A percentile compares a stretch with the other conserved stretches of the same genome.
Conservation (phyloP, 805 yeast species). For the Teunomyces panamensis region DNA sequence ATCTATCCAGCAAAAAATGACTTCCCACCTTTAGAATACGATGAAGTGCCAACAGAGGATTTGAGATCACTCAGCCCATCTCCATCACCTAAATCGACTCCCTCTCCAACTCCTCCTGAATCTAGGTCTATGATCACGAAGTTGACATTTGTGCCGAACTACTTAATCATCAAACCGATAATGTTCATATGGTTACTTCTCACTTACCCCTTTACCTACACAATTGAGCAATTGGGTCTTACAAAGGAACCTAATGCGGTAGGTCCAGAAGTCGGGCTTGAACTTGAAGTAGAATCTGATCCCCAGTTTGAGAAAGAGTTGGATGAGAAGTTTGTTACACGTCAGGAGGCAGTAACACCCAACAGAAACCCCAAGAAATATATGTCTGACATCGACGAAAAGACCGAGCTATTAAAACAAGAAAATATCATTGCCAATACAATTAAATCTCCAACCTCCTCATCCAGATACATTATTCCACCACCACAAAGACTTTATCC, state of each 20-base stretch:
- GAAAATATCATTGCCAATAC: constrained; percentile 38
- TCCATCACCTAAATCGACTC: not conserved
- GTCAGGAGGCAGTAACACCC: not conserved
- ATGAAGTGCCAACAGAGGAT: constrained; percentile 3
- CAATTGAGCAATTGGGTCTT: constrained; percentile 25
- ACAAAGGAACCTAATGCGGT: constrained; percentile 3
- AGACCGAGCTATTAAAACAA: constrained; percentile 38
- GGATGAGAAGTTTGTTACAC: constrained; percentile 2
- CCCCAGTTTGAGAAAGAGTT: not conserved
- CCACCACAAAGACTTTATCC: constrained; percentile 46
- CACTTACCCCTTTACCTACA: constrained; percentile 52
- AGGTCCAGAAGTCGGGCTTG: not conserved
- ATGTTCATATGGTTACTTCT: constrained; percentile 47
- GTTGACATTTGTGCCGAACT: constrained; percentile 45
- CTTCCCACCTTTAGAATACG: constrained; percentile 9
- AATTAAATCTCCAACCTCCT: constrained; percentile 41
- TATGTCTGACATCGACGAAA: constrained; percentile 20
- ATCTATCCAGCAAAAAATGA: constrained; percentile 13
- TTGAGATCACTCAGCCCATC: not conserved
- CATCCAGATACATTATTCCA: constrained; percentile 42
- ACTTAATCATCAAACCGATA: constrained; percentile 52
- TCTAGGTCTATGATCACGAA: not conserved
- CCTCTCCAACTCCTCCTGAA: not conserved
- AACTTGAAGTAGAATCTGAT: not conserved
- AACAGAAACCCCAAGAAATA: not conserved